Evolutionary conservation across 352 stramenopile species (phyloP), one percentile per base, ranked within the genome.

Genomic region (Globisporangium sylvaticum): DNA sequence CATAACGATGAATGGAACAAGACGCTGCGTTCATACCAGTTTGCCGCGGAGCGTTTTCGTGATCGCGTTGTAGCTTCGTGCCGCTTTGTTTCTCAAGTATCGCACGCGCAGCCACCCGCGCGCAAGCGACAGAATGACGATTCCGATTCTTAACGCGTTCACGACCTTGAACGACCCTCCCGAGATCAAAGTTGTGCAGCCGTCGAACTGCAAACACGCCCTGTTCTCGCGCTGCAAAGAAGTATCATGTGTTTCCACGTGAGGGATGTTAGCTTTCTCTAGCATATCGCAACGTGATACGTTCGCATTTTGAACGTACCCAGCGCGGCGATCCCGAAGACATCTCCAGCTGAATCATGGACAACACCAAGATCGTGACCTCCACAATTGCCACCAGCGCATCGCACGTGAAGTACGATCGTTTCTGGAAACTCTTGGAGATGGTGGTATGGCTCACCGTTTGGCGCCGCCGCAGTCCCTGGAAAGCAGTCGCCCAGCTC

Each of bases 151-250:
- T 4, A 88, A 22, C 24, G 25, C 55, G 55, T 91, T 78, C 0
- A 69, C 54, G 6, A 69, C 32, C 5, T 39, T 20, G 63, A 89
- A 91, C 0, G 76, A 86, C 0, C 52, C 72, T 54, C 87, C 78
- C 0, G 74, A 37, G 8, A 81, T 58, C 31, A 83, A 67, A 18
- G 75, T 68, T 27, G 72, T 31, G 60, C 81, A 91, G 44, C 65
- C 54, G 0, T 58, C 8, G 42, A 61, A 62, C 0, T 61, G 25
- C 25, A 39, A 37, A 55, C 81, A 91, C 12, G 66, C 72, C 10
- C 78, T 69, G 58, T 88, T 90, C 58, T 89, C 78, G 2, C 80
- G 76, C 74, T 83, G 27, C 8, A 10, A 12, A 34, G 25, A 24
- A 2, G 3, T n/a, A 50, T 37, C 7, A 6, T 37, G 32, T 1